A percentile compares a stretch with the other conserved stretches of the same genome.
Conservation (phyloP, 306 rosid species). For the Prunus fruticosa region DNA sequence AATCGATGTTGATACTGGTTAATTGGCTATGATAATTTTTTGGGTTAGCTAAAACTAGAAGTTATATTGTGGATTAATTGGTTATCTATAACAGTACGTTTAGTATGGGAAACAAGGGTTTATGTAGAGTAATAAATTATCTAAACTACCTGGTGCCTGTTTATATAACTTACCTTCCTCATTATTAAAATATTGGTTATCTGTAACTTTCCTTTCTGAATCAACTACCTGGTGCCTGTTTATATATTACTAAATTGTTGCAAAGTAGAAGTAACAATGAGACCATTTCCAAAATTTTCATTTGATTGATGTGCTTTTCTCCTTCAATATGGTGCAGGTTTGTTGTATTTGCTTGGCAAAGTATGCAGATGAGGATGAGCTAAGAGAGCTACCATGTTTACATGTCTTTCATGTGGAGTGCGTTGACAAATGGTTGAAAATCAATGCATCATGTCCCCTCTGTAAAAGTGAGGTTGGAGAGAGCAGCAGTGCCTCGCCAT, state of each 20-base stretch:
- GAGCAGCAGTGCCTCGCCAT: constrained; percentile 21
- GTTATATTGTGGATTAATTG: background rate
- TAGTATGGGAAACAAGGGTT: background rate
- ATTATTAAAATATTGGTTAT: background rate
- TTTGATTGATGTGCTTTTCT: background rate
- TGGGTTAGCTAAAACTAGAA: background rate
- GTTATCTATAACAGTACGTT: background rate
- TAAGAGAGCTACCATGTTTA: constrained; percentile 63
- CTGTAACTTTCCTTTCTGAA: background rate
- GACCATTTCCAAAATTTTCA: background rate
- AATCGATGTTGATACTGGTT: background rate
- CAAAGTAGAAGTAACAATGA: background rate
- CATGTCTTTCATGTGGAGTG: constrained; percentile 68
- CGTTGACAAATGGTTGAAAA: constrained; percentile 77
- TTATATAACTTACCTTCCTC: no score
- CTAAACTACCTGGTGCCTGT: background rate
- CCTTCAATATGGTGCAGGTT: constrained; percentile 36
- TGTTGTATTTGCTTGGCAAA: constrained; percentile 75
- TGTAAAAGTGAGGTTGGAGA: constrained; percentile 59
- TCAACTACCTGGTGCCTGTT: background rate
- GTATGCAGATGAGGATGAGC: constrained; percentile 62
- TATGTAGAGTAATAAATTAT: background rate
- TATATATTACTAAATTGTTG: background rate
- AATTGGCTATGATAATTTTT: background rate
- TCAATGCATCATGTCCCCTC: constrained; percentile 72